These are phyloP conservation scores for Epichloe sibirici DNA, from an alignment of 2,329 filamentous ascomycete species.

Conservation along the genomic window DNA sequence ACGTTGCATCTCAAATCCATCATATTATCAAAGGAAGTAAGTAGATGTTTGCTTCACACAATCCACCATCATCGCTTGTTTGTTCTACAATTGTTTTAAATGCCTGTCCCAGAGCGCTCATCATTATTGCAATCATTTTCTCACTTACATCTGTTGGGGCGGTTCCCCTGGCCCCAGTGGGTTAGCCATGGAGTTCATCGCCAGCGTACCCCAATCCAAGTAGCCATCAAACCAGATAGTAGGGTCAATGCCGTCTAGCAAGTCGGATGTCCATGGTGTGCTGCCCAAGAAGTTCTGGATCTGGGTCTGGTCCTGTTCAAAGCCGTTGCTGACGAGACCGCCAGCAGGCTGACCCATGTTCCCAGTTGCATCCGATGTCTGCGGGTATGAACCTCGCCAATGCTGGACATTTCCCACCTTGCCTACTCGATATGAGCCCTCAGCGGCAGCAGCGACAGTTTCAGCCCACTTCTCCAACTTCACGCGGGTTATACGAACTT, in stretches of 20 bases:
- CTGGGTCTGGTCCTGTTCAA: conserved; percentile 14
- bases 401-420: conserved; percentile 1
- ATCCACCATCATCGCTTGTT: background rate
- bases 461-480: conserved; percentile 37
- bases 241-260: conserved; percentile 22
- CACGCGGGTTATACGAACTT: conserved; percentile 32
- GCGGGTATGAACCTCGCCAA: conserved; percentile 10
- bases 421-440: conserved; percentile 10
- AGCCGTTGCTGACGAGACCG: conserved; percentile 6
- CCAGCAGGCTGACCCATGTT: background rate
- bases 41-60: too few species aligned
- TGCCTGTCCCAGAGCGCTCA: background rate
- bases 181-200: conserved; percentile 19
- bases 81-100: background rate
- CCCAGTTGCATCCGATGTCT: background rate
- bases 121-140: background rate
- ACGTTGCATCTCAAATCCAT: too few species aligned
- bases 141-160: background rate
- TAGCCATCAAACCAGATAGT: conserved; percentile 24
- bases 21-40: too few species aligned
- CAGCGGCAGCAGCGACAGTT: conserved; percentile 26
- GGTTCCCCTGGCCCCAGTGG: conserved; percentile 8
- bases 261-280: conserved; percentile 19
- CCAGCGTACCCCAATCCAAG: conserved; percentile 21
- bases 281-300: conserved; percentile 15